Conservation (phyloP, 1,284 basidiomycete species). For the Ceratobasidium sp. region DNA sequence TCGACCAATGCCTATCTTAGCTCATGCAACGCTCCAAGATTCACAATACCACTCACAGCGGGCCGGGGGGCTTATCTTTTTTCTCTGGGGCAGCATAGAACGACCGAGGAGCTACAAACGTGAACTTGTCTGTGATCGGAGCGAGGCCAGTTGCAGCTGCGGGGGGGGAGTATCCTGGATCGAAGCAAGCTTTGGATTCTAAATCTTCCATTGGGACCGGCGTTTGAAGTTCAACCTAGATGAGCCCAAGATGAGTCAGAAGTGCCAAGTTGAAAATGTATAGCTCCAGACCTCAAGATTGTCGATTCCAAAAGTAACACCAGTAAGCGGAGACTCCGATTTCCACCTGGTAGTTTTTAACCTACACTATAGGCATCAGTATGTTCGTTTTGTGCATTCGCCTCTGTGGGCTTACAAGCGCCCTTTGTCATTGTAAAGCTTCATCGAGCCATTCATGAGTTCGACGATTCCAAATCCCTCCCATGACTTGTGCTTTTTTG, state of each 20-base stretch:
- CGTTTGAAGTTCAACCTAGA: slow-evolving; percentile 37
- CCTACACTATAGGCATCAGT: not conserved
- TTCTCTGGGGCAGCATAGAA: slow-evolving; percentile 53
- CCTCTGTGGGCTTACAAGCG: slow-evolving; percentile 4
- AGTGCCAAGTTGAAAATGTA: not conserved
- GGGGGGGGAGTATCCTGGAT: slow-evolving; percentile 25
- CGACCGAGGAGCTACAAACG: slow-evolving; percentile 39
- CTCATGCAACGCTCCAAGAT: slow-evolving; percentile 47
- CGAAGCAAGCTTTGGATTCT: slow-evolving; percentile 28
- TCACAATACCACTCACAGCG: slow-evolving; percentile 59
- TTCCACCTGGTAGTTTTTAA: slow-evolving; percentile 32
- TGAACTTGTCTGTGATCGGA: slow-evolving; percentile 36
- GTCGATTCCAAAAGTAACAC: slow-evolving; percentile 31
- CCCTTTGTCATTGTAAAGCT: slow-evolving; percentile 38
- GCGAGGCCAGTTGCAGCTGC: slow-evolving; percentile 3
- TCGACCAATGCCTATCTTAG: slow-evolving; percentile 51
- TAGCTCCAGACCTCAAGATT: slow-evolving; percentile 28
- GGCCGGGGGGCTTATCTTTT: slow-evolving; percentile 46
- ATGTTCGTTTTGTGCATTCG: not conserved
- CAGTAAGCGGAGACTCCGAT: slow-evolving; percentile 34
- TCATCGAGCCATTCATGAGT: slow-evolving; percentile 15
- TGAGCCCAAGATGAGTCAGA: not conserved
- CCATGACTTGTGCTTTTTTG: slow-evolving; percentile 40
- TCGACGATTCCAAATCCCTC: slow-evolving; percentile 40
- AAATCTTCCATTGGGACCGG: slow-evolving; percentile 33